Conservation (phyloP, 2,329 filamentous ascomycete species). For the Hymenoscyphus infarciens region DNA sequence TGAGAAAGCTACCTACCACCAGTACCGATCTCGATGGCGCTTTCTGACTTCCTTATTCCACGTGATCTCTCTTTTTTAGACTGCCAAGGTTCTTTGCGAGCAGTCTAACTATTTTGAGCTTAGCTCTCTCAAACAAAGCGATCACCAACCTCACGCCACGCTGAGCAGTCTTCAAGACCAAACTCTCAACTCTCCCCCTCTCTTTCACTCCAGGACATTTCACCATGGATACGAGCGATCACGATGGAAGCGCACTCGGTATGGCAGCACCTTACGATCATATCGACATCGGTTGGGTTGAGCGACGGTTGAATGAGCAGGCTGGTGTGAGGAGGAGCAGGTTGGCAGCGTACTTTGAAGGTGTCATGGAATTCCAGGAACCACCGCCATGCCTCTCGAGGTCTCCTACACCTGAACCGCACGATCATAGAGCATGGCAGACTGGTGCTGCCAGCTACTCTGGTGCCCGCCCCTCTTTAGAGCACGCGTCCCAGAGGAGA, state of each 20-base stretch:
- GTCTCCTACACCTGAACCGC: slow-evolving; percentile 12
- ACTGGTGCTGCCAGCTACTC: not conserved
- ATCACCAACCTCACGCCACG: slow-evolving; percentile 2
- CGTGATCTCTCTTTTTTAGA: not conserved
- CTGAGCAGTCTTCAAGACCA: not conserved
- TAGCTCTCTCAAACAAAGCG: not conserved
- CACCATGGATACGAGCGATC: slow-evolving; percentile 14
- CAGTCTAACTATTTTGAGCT: not conserved
- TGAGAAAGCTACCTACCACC: no score
- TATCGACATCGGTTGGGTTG: slow-evolving; percentile 18
- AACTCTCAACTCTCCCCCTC: not conserved
- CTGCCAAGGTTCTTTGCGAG: not conserved
- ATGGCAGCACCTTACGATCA: slow-evolving; percentile 13
- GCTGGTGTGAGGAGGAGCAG: slow-evolving; percentile 14
- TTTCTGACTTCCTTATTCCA: not conserved
- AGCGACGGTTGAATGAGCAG: slow-evolving; percentile 15
- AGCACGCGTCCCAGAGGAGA: slow-evolving; percentile 1
- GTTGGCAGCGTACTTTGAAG: slow-evolving; percentile 18
- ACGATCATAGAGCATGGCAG: slow-evolving; percentile 7
- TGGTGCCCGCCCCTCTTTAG: not conserved
- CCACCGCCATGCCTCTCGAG: slow-evolving; percentile 15
- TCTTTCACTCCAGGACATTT: not conserved
- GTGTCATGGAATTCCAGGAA: slow-evolving; percentile 18
- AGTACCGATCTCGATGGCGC: no score
- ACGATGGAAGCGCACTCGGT: slow-evolving; percentile 2